Evolutionary conservation across 169 alveolate genomes (phyloP).

Genomic region (Plasmodium coatneyi): DNA sequence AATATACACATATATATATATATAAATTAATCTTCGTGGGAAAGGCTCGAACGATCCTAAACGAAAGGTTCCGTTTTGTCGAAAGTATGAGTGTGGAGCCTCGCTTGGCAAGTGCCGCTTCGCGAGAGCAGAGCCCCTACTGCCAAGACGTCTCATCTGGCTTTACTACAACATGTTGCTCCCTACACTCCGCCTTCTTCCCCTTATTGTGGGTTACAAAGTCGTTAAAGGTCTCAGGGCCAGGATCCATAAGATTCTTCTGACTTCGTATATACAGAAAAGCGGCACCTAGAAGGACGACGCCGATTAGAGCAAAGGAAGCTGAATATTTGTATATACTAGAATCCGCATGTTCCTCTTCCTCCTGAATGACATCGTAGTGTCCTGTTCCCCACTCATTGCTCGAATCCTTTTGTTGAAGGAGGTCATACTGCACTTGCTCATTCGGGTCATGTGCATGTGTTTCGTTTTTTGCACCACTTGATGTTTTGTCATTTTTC

Average conservation of each 20-base stretch:
- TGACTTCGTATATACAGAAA: background rate
- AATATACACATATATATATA: too few species aligned
- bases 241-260: background rate
- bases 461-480: background rate
- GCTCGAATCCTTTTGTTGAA: too few species aligned
- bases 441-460: background rate
- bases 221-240: background rate
- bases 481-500: background rate
- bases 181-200: slow-evolving; percentile 6
- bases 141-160: slow-evolving; percentile 13
- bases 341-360: background rate
- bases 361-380: background rate
- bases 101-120: background rate
- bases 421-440: background rate
- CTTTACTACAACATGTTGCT: slow-evolving; percentile 1
- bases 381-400: background rate
- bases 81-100: background rate
- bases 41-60: background rate
- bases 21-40: background rate
- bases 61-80: background rate
- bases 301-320: background rate
- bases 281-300: background rate
- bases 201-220: background rate
- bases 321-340: slow-evolving; percentile 35
- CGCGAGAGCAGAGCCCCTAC: background rate